A percentile compares a stretch with the other conserved stretches of the same genome.
phyloP scores from a whole-genome alignment of 495 filamentous ascomycete species.

The Neurospora sublineolata region DNA sequence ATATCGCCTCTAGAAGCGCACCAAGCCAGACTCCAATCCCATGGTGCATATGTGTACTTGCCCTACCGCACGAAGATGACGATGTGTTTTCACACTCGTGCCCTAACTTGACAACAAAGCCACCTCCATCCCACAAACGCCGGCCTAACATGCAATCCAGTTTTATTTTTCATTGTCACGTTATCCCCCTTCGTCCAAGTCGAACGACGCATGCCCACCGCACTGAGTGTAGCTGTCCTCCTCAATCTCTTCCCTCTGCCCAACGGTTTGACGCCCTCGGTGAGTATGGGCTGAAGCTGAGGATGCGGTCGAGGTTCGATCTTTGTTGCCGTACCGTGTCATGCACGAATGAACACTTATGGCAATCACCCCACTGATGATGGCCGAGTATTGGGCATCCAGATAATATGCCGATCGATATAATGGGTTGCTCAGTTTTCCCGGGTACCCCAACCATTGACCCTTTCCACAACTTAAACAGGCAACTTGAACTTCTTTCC shows the following conservation, averaged over 20 bases:
- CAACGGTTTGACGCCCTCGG: background rate
- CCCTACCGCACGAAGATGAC: background rate
- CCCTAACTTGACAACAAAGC: background rate
- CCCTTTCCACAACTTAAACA: conserved; percentile 38
- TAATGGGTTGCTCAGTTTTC: background rate
- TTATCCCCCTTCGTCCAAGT: background rate
- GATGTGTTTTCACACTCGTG: background rate
- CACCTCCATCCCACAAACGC: background rate
- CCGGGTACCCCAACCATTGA: background rate
- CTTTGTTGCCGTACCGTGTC: background rate
- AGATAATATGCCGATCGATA: background rate
- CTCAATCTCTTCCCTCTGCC: background rate
- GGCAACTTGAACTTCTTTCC: conserved; percentile 82
- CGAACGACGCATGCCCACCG: background rate
- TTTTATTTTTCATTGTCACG: background rate
- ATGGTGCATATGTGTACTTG: background rate
- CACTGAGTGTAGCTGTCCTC: background rate
- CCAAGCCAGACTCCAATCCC: background rate
- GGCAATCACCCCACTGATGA: background rate
- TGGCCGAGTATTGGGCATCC: background rate
- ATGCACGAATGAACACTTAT: background rate
- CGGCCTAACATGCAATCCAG: background rate
- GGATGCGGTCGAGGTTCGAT: background rate
- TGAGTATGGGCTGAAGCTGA: background rate
- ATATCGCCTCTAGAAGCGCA: background rate